A percentile compares a stretch with the other conserved stretches of the same genome.
Conservation (phyloP, 2,329 filamentous ascomycete genomes). For the Trichophyton equinum region DNA sequence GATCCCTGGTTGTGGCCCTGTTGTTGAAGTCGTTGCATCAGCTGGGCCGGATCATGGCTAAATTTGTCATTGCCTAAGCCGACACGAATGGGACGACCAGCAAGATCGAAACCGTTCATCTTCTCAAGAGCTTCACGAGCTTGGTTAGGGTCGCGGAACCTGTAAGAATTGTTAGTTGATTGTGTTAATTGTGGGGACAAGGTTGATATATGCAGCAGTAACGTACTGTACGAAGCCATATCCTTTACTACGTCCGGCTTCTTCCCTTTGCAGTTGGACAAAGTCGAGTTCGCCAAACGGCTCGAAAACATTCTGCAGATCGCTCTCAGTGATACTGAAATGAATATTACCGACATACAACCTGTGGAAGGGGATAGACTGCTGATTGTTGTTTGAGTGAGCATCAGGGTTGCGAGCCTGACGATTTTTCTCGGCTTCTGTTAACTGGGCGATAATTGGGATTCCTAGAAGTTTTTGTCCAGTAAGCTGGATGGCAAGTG, state of each 20-base stretch:
- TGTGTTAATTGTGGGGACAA: background rate
- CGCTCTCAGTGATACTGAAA: conserved; percentile 95
- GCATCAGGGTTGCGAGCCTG: conserved; percentile 76
- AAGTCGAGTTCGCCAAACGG: conserved; percentile 97
- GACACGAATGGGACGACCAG: conserved; percentile 92
- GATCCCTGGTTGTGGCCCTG: conserved; percentile 69
- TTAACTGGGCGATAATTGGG: conserved; percentile 94
- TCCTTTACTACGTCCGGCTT: conserved; percentile 75
- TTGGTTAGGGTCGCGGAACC: conserved; percentile 78
- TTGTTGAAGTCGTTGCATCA: conserved; percentile 76
- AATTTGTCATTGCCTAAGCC: conserved; percentile 99
- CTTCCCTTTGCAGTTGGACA: conserved; percentile 94
- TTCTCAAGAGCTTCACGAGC: conserved; percentile 92
- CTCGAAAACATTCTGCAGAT: conserved; percentile 91
- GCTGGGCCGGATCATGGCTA: conserved; percentile 84
- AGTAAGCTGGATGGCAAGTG: conserved; percentile 90
- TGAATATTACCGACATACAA: conserved; percentile 99
- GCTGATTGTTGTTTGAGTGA: conserved; percentile 56
- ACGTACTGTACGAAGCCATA: conserved; percentile 98
- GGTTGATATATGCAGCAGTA: background rate
- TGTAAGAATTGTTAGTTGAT: conserved; percentile 25
- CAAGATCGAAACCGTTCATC: conserved; percentile 98
- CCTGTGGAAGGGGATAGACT: conserved; percentile 88
- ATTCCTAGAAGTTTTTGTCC: conserved; percentile 98
- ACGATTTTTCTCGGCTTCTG: conserved; percentile 98